A percentile compares a stretch with the other conserved stretches of the same genome.
phyloP scores from a whole-genome alignment of 2,329 filamentous ascomycete genomes.

The Hymenoscyphus salicellus region DNA sequence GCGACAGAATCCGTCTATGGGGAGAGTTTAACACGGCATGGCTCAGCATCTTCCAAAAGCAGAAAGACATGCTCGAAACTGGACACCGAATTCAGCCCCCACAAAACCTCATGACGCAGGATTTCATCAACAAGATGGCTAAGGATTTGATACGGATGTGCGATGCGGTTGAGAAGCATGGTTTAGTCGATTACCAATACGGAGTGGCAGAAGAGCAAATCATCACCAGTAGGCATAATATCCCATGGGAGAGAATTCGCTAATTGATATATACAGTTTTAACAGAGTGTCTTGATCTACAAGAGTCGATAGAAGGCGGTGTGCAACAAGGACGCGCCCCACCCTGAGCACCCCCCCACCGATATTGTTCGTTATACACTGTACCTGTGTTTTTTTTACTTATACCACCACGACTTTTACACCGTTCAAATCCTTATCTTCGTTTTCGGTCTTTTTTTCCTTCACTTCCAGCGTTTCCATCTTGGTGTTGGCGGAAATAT shows the following conservation, averaged over 20 bases:
- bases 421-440: neutral
- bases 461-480: constrained; percentile 8
- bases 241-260: neutral
- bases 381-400: neutral
- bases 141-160: constrained; percentile 78
- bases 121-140: constrained; percentile 73
- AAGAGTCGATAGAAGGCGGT: constrained; percentile 40
- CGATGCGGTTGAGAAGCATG: constrained; percentile 82
- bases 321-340: constrained; percentile 26
- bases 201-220: constrained; percentile 96
- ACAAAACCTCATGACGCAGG: constrained; percentile 64
- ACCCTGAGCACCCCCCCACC: constrained; percentile 21
- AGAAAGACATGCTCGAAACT: constrained; percentile 66
- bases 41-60: constrained; percentile 78
- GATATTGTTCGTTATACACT: neutral
- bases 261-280: constrained; percentile 42
- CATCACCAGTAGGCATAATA: constrained; percentile 62
- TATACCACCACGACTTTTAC: constrained; percentile 1
- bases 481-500: constrained; percentile 10
- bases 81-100: constrained; percentile 36
- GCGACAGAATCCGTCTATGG: constrained; percentile 81
- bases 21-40: constrained; percentile 92
- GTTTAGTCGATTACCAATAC: constrained; percentile 96
- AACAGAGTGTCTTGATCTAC: constrained; percentile 51
- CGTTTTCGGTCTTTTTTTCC: neutral